A percentile compares a stretch with the other conserved stretches of the same genome.
Conservation (phyloP, 495 filamentous ascomycete species). For the Penicillium simplicissimum region DNA sequence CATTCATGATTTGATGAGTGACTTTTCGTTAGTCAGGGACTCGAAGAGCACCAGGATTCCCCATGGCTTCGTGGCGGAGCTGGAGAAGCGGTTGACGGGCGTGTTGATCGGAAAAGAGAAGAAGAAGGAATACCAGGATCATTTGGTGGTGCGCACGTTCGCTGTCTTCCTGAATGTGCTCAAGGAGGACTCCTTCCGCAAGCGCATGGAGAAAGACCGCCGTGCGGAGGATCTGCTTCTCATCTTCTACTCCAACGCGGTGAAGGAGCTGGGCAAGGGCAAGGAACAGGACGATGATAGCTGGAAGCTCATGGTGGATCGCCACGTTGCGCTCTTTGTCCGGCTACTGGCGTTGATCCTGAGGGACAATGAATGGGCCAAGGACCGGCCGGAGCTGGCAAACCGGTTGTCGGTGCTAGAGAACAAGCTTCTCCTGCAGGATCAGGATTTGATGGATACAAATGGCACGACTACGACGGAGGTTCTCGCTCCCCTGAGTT, state of each 20-base stretch:
- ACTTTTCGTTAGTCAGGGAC: slow-evolving; percentile 73
- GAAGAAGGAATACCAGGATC: slow-evolving; percentile 76
- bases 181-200: slow-evolving; percentile 69
- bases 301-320: slow-evolving; percentile 91
- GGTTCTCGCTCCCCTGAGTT: slow-evolving; percentile 76
- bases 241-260: slow-evolving; percentile 88
- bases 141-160: slow-evolving; percentile 75
- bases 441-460: slow-evolving; percentile 73
- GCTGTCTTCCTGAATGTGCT: slow-evolving; percentile 77
- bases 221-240: slow-evolving; percentile 86
- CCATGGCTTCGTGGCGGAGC: slow-evolving; percentile 70
- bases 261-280: slow-evolving; percentile 81
- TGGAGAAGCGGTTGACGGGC: slow-evolving; percentile 67
- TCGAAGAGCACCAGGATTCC: slow-evolving; percentile 78
- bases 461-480: slow-evolving; percentile 66
- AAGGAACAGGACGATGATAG: slow-evolving; percentile 80
- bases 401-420: slow-evolving; percentile 78
- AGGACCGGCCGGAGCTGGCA: slow-evolving; percentile 80
- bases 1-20: slow-evolving; percentile 69
- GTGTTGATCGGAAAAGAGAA: slow-evolving; percentile 70
- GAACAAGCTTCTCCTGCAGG: slow-evolving; percentile 90
- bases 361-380: slow-evolving; percentile 75
- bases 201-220: slow-evolving; percentile 87
- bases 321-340: slow-evolving; percentile 94
- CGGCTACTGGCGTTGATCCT: slow-evolving; percentile 79